Evolutionary conservation across 768 basidiomycete genomes (phyloP).

Genomic region (Rhizopogon vesiculosus): DNA sequence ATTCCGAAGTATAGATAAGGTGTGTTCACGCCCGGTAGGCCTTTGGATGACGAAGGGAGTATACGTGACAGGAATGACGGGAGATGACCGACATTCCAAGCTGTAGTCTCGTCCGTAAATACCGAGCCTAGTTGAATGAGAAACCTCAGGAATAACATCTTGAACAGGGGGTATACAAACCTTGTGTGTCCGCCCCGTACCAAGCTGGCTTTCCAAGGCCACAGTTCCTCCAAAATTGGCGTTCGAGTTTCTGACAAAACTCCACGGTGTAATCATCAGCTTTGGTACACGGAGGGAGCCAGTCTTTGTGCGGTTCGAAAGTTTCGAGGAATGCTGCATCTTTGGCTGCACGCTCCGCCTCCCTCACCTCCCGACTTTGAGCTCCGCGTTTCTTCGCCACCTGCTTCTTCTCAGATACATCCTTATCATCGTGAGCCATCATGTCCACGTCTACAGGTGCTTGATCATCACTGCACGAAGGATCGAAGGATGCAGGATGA

Average conservation of each 20-base stretch:
- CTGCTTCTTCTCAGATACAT: slow-evolving; percentile 28
- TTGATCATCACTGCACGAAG: slow-evolving; percentile 5
- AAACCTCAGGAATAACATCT: neutral
- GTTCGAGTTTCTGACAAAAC: slow-evolving; percentile 82
- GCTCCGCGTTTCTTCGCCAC: slow-evolving; percentile 38
- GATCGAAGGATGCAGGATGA: neutral
- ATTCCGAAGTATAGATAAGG: slow-evolving; percentile 99
- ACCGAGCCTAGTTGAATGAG: slow-evolving; percentile 45
- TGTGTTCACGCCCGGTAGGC: slow-evolving; percentile 92
- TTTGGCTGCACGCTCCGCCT: slow-evolving; percentile 40
- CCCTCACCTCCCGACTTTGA: slow-evolving; percentile 36
- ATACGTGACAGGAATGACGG: slow-evolving; percentile 83
- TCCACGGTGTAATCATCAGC: slow-evolving; percentile 81
- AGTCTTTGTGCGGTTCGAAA: slow-evolving; percentile 70
- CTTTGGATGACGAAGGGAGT: slow-evolving; percentile 58
- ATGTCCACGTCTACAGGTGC: slow-evolving; percentile 5
- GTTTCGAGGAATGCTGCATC: slow-evolving; percentile 56
- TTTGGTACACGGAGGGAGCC: slow-evolving; percentile 75
- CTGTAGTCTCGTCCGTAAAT: slow-evolving; percentile 68
- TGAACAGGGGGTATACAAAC: slow-evolving; percentile 35
- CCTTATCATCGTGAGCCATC: slow-evolving; percentile 12
- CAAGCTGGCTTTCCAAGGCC: slow-evolving; percentile 87
- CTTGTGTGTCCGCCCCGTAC: slow-evolving; percentile 97
- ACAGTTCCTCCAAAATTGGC: slow-evolving; percentile 90
- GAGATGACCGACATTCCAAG: slow-evolving; percentile 94